Percentiles rank a stretch among this genome's conserved stretches.
Conservation (phyloP, 352 stramenopile species). For the Pelagophyceae sp. region DNA sequence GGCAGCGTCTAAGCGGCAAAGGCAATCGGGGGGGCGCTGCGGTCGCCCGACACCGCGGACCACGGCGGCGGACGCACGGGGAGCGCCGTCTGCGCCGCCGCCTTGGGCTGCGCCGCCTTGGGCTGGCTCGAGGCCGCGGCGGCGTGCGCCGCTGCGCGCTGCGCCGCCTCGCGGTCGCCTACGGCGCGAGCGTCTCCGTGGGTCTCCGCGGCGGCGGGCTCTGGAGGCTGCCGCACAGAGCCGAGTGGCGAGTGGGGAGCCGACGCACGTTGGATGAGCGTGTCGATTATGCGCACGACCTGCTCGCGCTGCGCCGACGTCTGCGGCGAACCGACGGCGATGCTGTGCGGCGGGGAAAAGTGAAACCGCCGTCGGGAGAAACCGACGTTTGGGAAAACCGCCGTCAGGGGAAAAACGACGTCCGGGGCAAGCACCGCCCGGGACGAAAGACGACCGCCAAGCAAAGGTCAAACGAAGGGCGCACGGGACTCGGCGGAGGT, state of each 20-base stretch:
- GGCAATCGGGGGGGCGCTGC: too few species aligned
- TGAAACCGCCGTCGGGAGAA: too few species aligned
- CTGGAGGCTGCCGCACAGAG: not conserved
- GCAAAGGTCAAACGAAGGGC: too few species aligned
- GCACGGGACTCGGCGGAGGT: conserved; percentile 40
- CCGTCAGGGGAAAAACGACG: too few species aligned
- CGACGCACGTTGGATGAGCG: not conserved
- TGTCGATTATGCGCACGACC: conserved; percentile 36
- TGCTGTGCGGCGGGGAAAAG: too few species aligned
- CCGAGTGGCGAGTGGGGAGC: not conserved
- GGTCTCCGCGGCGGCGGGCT: not conserved
- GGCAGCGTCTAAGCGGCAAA: too few species aligned
- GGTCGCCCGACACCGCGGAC: too few species aligned
- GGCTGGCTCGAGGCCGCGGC: not conserved
- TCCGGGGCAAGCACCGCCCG: too few species aligned
- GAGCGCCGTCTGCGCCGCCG: too few species aligned
- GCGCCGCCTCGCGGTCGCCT: not conserved
- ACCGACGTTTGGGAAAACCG: too few species aligned
- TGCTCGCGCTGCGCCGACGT: conserved; percentile 46
- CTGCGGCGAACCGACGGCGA: conserved; percentile 47
- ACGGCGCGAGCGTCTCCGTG: not conserved
- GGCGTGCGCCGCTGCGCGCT: not conserved
- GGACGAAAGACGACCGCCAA: too few species aligned
- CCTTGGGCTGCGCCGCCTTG: not conserved
- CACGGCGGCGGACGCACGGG: too few species aligned